These are phyloP conservation scores for Lactuca saligna DNA, from an alignment of 129 eudicot species.

Conservation along the genomic window DNA sequence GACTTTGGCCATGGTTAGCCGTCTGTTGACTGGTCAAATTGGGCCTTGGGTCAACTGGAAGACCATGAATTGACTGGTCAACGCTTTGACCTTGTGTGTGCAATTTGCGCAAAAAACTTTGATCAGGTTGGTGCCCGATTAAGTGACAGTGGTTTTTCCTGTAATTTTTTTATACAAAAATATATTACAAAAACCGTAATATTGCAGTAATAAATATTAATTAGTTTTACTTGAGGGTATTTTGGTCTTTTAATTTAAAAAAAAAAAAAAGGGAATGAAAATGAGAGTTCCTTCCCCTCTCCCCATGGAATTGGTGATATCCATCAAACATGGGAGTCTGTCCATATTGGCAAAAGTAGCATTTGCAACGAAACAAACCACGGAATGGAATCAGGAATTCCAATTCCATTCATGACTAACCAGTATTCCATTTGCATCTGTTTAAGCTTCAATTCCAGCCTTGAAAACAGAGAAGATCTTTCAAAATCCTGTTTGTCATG, in stretches of 20 bases:
- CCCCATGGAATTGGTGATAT: too few species aligned
- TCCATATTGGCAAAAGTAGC: too few species aligned
- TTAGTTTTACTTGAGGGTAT: too few species aligned
- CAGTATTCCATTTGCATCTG: conserved; percentile 90
- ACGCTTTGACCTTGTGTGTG: conserved; percentile 32
- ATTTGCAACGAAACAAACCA: too few species aligned
- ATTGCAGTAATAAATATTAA: too few species aligned
- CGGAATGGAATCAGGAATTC: neutral
- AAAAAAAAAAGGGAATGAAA: too few species aligned
- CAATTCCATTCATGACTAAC: conserved; percentile 33
- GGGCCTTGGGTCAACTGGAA: conserved; percentile 29
- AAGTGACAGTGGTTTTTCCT: conserved; percentile 81
- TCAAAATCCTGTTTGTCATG: conserved; percentile 99
- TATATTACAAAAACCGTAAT: too few species aligned
- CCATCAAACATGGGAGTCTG: too few species aligned
- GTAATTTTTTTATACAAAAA: conserved; percentile 10
- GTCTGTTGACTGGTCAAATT: conserved; percentile 39
- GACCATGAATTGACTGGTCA: conserved; percentile 29
- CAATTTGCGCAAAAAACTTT: conserved; percentile 25
- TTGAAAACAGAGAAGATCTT: conserved; percentile 66
- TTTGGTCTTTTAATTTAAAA: too few species aligned
- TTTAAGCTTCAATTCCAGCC: conserved; percentile 72
- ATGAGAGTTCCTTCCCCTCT: too few species aligned
- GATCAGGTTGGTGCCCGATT: conserved; percentile 54
- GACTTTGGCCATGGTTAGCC: conserved; percentile 13